Evolutionary conservation across 495 filamentous ascomycete species (phyloP).

Genomic region (Tetracladium setigerum): DNA sequence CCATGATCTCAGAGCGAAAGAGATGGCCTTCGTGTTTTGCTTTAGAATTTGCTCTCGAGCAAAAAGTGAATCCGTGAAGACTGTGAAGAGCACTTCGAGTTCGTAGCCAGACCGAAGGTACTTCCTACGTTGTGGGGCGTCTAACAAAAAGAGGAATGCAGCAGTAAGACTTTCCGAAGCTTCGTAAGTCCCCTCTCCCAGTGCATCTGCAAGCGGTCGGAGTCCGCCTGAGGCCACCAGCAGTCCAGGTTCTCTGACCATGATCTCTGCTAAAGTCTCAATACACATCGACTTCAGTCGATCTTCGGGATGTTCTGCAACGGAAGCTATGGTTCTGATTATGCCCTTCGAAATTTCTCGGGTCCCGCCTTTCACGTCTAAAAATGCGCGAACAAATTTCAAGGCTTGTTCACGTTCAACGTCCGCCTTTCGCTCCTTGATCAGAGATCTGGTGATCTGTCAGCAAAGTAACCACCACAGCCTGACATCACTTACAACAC

Average conservation of each 20-base stretch:
- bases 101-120: slow-evolving; percentile 75
- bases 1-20: slow-evolving; percentile 90
- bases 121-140: slow-evolving; percentile 71
- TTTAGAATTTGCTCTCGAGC: slow-evolving; percentile 71
- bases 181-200: slow-evolving; percentile 85
- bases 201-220: slow-evolving; percentile 70
- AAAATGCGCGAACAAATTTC: slow-evolving; percentile 91
- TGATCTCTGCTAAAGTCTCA: slow-evolving; percentile 84
- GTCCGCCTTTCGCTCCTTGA: slow-evolving; percentile 91
- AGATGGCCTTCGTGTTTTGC: slow-evolving; percentile 77
- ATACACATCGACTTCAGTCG: slow-evolving; percentile 81
- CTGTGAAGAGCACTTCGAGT: slow-evolving; percentile 71
- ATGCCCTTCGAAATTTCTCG: slow-evolving; percentile 80
- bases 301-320: slow-evolving; percentile 86
- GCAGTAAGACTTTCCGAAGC: slow-evolving; percentile 78
- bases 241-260: slow-evolving; percentile 74
- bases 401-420: slow-evolving; percentile 95
- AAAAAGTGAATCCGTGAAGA: slow-evolving; percentile 77
- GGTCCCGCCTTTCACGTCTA: slow-evolving; percentile 92
- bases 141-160: slow-evolving; percentile 82
- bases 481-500: slow-evolving; percentile 46
- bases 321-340: slow-evolving; percentile 76
- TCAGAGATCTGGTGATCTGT: slow-evolving; percentile 54
- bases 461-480: neutral
- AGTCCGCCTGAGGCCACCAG: slow-evolving; percentile 77